phyloP scores from a whole-genome alignment of 176 grass and related monocot genomes.

The Otatea glauca region DNA sequence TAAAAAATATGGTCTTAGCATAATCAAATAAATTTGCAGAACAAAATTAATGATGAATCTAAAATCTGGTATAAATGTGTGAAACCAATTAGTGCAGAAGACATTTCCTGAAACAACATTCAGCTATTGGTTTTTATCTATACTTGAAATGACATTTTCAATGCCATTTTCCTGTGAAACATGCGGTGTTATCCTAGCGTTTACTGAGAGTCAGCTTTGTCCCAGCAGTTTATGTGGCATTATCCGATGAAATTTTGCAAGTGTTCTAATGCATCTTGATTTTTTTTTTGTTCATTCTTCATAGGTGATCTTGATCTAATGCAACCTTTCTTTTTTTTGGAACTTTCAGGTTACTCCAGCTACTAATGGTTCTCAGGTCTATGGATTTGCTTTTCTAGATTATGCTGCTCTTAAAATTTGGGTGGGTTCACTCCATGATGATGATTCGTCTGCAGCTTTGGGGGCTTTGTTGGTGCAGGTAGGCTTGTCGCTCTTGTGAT shows the following conservation, averaged over 20 bases:
- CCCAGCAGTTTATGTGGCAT: not conserved
- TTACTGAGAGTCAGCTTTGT: not conserved
- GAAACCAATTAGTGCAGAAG: not conserved
- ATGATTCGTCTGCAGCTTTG: slow-evolving; percentile 80
- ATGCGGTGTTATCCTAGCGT: slow-evolving; percentile 14
- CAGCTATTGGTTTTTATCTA: not conserved
- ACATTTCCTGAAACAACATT: slow-evolving; percentile 18
- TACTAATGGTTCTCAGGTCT: slow-evolving; percentile 52
- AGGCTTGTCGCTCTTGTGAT: slow-evolving; percentile 34
- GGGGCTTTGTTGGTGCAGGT: slow-evolving; percentile 96
- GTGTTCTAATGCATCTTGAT: slow-evolving; percentile 21
- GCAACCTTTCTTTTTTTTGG: not conserved
- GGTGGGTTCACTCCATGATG: slow-evolving; percentile 82
- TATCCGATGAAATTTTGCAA: not conserved
- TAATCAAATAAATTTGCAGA: slow-evolving; percentile 10
- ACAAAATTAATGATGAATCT: slow-evolving; percentile 16
- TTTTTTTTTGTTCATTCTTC: slow-evolving; percentile 32
- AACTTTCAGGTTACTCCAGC: slow-evolving; percentile 45
- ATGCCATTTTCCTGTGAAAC: slow-evolving; percentile 14
- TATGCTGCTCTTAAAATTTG: slow-evolving; percentile 84
- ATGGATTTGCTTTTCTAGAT: slow-evolving; percentile 98
- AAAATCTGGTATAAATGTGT: slow-evolving; percentile 29
- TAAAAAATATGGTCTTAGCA: not conserved
- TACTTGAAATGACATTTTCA: slow-evolving; percentile 9
- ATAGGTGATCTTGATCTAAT: slow-evolving; percentile 27